Base-by-base conservation (phyloP, 495 filamentous ascomycete genomes). In the Aspergillus heteromorphus region DNA sequence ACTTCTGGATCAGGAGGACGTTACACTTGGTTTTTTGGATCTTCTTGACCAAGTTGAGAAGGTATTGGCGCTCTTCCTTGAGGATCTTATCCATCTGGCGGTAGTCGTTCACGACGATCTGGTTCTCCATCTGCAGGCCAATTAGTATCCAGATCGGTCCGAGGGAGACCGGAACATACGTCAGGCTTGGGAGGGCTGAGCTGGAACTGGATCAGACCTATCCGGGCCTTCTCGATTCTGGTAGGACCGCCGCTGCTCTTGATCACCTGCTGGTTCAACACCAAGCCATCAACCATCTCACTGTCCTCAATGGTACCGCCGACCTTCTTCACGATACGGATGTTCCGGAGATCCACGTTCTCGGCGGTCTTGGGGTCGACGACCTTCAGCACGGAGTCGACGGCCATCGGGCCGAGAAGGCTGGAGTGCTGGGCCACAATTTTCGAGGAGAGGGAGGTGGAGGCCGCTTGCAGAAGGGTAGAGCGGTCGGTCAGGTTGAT, bases 1-100 rank as follows among this genome's bases (percentile, higher is more conserved):
- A 97, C 73, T 98, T 98, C 67, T 98, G 93, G 61, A 98, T 97
- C 60, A 98, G 80, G 50, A 98, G 85, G 29, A 98, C 95, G 65
- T 98, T 98, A 79, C 93, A 98, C 75, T 97, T 97, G 61, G 91
- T 92, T 79, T 96, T 97, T 77, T 97, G 96, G 75, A 98, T 98
- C 82, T 97, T 98, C 83, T 98, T 98, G 65, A 91, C 91, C 84
- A 98, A 90, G 75, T 97, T 96, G 41, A 98, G 83, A 54, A 98
- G 80, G 73, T 98, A 98, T 55, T 91, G 90, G 54, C 95, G 89
- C 77, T 98, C 93, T 75, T 98, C 93, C 73, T 98, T 98, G 51
- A 98, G 80, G 60, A 98, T 98, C 80, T 97, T 98, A 74, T 98
- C 93, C 93, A 98, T 98, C 73, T 98, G 93, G 55, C 93, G 81